phyloP scores from a whole-genome alignment of 805 yeast species.

The Debaryomyces castellii region DNA sequence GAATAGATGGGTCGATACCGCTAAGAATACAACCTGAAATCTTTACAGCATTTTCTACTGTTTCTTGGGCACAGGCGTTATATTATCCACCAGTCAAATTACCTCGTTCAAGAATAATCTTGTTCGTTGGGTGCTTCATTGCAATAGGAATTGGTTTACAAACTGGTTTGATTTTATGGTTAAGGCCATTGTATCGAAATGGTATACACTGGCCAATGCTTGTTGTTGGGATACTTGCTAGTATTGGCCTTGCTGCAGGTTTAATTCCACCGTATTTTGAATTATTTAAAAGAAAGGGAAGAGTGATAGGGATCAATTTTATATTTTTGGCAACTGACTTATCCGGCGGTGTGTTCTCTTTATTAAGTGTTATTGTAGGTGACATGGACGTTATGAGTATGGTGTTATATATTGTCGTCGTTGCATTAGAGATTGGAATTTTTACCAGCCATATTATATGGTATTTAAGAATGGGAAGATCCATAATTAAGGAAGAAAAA shows the following conservation, averaged over 20 bases:
- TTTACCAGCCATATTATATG: conserved; percentile 69
- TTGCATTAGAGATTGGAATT: conserved; percentile 76
- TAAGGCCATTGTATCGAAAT: conserved; percentile 51
- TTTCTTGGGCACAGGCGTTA: conserved; percentile 62
- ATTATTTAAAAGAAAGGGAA: conserved; percentile 71
- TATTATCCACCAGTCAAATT: conserved; percentile 67
- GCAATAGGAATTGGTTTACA: conserved; percentile 57
- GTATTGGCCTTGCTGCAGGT: conserved; percentile 72
- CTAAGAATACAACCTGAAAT: conserved; percentile 85
- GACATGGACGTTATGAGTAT: conserved; percentile 77
- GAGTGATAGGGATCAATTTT: conserved; percentile 88
- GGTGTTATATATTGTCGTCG: conserved; percentile 70
- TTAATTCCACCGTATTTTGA: conserved; percentile 89
- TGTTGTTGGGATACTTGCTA: conserved; percentile 78
- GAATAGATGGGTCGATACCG: conserved; percentile 69
- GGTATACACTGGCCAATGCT: conserved; percentile 75
- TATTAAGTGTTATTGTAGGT: conserved; percentile 56
- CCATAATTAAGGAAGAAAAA: conserved; percentile 24
- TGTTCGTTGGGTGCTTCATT: conserved; percentile 37
- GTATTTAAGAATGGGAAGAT: conserved; percentile 40
- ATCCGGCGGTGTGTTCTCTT: conserved; percentile 75
- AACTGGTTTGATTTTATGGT: conserved; percentile 68
- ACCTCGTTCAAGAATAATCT: conserved; percentile 32
- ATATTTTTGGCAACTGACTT: conserved; percentile 74
- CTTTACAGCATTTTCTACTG: conserved; percentile 65